Evolutionary conservation across 768 basidiomycete genomes (phyloP).

Genomic region (Tubosaeta sp.): DNA sequence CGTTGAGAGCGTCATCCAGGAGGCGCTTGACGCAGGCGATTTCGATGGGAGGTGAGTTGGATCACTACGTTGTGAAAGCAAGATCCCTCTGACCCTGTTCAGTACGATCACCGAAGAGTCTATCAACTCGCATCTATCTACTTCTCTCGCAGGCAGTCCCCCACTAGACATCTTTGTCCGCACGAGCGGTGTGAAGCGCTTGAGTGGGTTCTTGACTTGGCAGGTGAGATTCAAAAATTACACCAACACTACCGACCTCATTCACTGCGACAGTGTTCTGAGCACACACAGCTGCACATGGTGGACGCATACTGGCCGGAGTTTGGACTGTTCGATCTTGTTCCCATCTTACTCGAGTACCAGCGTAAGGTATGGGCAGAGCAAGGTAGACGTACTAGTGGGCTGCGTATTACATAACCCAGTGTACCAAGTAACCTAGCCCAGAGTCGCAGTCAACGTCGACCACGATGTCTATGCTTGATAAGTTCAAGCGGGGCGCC

Average conservation of each 20-base stretch:
- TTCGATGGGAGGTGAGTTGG: conserved; percentile 24
- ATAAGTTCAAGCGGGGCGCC: conserved; percentile 77
- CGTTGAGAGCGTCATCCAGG: conserved; percentile 37
- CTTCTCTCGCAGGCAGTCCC: conserved; percentile 58
- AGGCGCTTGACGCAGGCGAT: conserved; percentile 31
- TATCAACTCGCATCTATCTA: conserved; percentile 65
- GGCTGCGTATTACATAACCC: conserved; percentile 17
- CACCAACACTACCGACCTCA: background rate
- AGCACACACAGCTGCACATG: conserved; percentile 87
- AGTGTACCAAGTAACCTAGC: background rate
- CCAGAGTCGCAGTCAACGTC: background rate
- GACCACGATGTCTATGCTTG: conserved; percentile 54
- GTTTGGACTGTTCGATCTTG: conserved; percentile 80
- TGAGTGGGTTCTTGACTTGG: conserved; percentile 83
- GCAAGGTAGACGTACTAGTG: background rate
- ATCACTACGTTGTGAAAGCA: too few relatives aligned
- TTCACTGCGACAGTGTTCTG: conserved; percentile 51
- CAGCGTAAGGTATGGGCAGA: conserved; percentile 68
- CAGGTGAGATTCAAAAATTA: conserved; percentile 56
- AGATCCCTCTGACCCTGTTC: background rate
- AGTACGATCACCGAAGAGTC: conserved; percentile 62
- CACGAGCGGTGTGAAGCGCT: conserved; percentile 74
- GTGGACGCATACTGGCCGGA: conserved; percentile 87
- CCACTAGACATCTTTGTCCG: conserved; percentile 88
- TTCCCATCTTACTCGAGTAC: conserved; percentile 85